These are phyloP conservation scores for Backusella circina DNA, from an alignment of 192 early-diverging fungal species.

Conservation along the genomic window DNA sequence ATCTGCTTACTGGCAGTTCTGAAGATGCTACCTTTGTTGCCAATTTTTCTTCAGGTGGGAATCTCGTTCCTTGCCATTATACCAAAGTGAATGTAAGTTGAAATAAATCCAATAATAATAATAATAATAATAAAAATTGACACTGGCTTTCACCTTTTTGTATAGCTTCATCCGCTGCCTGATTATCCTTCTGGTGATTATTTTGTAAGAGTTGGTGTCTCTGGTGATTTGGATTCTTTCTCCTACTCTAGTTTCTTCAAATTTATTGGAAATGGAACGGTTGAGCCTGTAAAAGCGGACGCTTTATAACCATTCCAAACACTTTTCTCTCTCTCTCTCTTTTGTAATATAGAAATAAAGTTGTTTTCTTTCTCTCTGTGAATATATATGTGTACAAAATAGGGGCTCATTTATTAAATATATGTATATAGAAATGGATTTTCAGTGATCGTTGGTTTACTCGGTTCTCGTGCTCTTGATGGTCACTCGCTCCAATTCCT, in stretches of 20 bases:
- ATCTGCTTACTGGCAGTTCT: constrained; percentile 21
- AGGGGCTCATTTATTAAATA: neutral
- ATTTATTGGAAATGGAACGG: constrained; percentile 26
- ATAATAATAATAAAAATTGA: neutral
- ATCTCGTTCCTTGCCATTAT: constrained; percentile 13
- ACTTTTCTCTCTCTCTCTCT: neutral
- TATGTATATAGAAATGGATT: too few species aligned
- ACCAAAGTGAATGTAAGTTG: constrained; percentile 18
- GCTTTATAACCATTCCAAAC: neutral
- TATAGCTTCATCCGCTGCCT: constrained; percentile 13
- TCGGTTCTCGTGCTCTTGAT: neutral
- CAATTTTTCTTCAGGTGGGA: constrained; percentile 8
- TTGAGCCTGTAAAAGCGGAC: neutral
- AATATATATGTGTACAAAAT: neutral
- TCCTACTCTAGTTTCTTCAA: constrained; percentile 28
- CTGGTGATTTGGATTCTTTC: neutral
- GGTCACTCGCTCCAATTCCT: neutral
- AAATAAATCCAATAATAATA: too few species aligned
- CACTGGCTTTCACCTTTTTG: neutral
- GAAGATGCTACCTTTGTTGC: constrained; percentile 31
- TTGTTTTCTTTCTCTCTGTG: neutral
- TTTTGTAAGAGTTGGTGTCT: constrained; percentile 26
- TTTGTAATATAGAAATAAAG: neutral
- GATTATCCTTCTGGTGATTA: constrained; percentile 25
- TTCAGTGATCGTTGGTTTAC: too few species aligned